Evolutionary conservation across 2,329 filamentous ascomycete genomes (phyloP).

Genomic region (Verticillium longisporum): DNA sequence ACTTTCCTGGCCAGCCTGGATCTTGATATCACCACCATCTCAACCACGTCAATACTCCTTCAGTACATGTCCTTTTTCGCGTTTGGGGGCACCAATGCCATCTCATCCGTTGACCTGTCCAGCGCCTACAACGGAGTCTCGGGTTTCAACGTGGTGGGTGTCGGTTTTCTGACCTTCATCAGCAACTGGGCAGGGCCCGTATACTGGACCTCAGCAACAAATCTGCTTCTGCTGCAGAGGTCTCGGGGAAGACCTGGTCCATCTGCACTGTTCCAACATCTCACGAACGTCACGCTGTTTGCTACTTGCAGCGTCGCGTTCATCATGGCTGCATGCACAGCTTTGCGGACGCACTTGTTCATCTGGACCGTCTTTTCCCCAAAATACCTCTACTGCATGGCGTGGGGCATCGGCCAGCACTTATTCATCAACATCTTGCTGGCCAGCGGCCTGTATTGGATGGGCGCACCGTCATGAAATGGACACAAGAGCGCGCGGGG

Average conservation of each 20-base stretch:
- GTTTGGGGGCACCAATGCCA: slow-evolving; percentile 85
- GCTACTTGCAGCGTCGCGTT: slow-evolving; percentile 56
- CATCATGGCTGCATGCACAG: slow-evolving; percentile 85
- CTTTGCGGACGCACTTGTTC: slow-evolving; percentile 81
- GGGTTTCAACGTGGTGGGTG: slow-evolving; percentile 71
- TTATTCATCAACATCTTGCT: slow-evolving; percentile 61
- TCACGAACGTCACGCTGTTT: slow-evolving; percentile 65
- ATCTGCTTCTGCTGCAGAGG: slow-evolving; percentile 44
- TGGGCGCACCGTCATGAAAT: neutral
- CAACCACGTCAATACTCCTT: slow-evolving; percentile 66
- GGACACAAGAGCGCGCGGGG: neutral
- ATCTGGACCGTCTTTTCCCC: slow-evolving; percentile 99
- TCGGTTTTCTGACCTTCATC: slow-evolving; percentile 73
- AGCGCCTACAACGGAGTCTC: slow-evolving; percentile 90
- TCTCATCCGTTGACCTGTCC: slow-evolving; percentile 90
- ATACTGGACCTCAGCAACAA: slow-evolving; percentile 72
- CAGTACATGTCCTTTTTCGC: slow-evolving; percentile 85
- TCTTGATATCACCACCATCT: slow-evolving; percentile 51
- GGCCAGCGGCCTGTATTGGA: slow-evolving; percentile 46
- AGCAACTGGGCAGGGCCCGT: slow-evolving; percentile 89
- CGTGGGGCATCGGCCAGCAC: slow-evolving; percentile 82
- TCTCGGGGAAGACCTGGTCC: slow-evolving; percentile 12
- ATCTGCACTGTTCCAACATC: slow-evolving; percentile 37
- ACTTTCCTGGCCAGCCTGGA: slow-evolving; percentile 38
- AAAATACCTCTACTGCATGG: slow-evolving; percentile 88